These are phyloP conservation scores for Amanita pallidorosea DNA, from an alignment of 768 basidiomycete genomes.

Conservation along the genomic window DNA sequence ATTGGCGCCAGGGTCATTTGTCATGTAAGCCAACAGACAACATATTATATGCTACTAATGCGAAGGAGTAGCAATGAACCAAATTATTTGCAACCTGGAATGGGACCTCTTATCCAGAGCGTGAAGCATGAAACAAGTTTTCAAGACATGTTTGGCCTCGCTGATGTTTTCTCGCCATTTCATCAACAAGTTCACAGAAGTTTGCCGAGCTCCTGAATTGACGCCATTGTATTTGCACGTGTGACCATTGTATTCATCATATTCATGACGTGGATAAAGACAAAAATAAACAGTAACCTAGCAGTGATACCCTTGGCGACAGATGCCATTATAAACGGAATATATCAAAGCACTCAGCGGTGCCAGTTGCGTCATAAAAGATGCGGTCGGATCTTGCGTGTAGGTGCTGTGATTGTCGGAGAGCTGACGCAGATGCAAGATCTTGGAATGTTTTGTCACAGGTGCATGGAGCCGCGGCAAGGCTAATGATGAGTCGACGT, in stretches of 20 bases:
- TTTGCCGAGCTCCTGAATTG: not conserved
- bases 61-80: not conserved
- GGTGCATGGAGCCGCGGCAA: not conserved
- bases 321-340: not conserved
- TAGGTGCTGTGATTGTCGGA: not conserved
- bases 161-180: not conserved
- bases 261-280: not conserved
- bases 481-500: not conserved
- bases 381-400: not conserved
- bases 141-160: not conserved
- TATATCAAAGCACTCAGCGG: not conserved
- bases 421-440: not conserved
- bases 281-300: too few species aligned
- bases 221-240: not conserved
- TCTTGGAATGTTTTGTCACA: not conserved
- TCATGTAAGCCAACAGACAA: not conserved
- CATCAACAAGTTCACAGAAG: not conserved
- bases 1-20: not conserved
- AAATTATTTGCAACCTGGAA: not conserved
- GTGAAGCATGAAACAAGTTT: conserved; percentile 1
- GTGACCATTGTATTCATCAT: not conserved
- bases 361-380: not conserved
- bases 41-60: not conserved
- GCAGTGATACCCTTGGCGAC: not conserved
- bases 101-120: not conserved